phyloP scores from a whole-genome alignment of 441 rosid species.

The Melianthus villosus region DNA sequence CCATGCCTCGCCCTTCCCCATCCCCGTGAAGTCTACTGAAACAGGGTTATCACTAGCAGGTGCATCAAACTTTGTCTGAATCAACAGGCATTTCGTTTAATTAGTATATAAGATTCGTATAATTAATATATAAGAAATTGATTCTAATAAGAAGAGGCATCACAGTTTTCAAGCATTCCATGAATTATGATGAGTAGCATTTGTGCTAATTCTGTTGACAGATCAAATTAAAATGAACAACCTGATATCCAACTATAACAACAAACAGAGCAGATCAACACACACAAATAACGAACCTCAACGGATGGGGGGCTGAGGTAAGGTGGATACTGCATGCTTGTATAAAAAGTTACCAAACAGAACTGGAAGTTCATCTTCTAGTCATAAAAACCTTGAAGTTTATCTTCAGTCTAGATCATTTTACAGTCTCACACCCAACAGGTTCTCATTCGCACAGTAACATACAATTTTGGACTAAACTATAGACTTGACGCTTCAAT shows the following conservation, averaged over 20 bases:
- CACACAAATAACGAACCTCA: too few relatives aligned
- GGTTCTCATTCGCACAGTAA: too few relatives aligned
- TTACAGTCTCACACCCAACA: neutral
- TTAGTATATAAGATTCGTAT: conserved; percentile 7
- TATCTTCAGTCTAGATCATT: neutral
- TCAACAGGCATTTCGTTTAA: conserved; percentile 1
- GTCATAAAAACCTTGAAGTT: neutral
- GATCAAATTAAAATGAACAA: too few relatives aligned
- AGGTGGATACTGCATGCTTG: too few relatives aligned
- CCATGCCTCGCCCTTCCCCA: conserved; percentile 97
- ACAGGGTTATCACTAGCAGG: conserved; percentile 60
- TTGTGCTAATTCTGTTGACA: too few relatives aligned
- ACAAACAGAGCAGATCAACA: too few relatives aligned
- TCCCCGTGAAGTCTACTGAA: conserved; percentile 69
- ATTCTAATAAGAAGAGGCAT: conserved; percentile 1
- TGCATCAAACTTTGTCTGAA: conserved; percentile 53
- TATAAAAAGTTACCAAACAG: too few relatives aligned
- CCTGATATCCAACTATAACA: too few relatives aligned
- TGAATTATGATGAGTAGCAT: neutral
- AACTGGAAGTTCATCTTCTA: too few relatives aligned
- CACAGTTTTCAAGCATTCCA: neutral
- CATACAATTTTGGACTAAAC: too few relatives aligned
- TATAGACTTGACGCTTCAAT: too few relatives aligned
- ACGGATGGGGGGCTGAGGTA: too few relatives aligned
- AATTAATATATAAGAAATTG: conserved; percentile 8